A percentile compares a stretch with the other conserved stretches of the same genome.
phyloP scores from a whole-genome alignment of 1,284 basidiomycete genomes.

The Marasmius tenuissimus region DNA sequence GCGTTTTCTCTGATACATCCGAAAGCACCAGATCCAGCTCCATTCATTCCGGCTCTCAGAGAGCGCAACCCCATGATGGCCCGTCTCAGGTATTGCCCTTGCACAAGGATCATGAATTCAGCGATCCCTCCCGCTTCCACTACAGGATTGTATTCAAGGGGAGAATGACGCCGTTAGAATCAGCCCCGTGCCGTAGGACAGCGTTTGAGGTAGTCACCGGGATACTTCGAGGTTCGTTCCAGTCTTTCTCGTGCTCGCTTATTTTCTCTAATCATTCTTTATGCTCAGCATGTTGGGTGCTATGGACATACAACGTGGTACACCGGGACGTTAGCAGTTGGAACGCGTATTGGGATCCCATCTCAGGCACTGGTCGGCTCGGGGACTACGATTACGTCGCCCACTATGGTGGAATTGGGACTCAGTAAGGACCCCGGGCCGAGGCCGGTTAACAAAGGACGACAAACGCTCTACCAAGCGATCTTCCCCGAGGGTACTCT shows the following conservation, averaged over 20 bases:
- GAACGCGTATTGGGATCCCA: neutral
- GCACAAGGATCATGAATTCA: neutral
- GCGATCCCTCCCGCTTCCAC: neutral
- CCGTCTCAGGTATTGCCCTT: neutral
- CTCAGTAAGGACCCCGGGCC: no score
- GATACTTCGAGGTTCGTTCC: neutral
- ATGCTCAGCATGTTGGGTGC: neutral
- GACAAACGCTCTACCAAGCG: no score
- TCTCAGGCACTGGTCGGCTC: neutral
- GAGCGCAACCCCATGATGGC: neutral
- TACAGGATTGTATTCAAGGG: neutral
- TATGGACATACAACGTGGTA: neutral
- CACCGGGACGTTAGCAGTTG: neutral
- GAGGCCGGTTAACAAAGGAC: no score
- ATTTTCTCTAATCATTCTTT: neutral
- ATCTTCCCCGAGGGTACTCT: no score
- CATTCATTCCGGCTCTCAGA: neutral
- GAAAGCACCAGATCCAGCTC: neutral
- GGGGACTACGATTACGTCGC: neutral
- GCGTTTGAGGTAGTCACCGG: neutral
- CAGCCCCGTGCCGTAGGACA: neutral
- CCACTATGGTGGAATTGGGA: neutral
- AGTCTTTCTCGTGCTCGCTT: neutral
- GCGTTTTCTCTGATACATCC: neutral
- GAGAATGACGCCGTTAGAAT: neutral